Percentiles rank a stretch among this genome's conserved stretches.
These are phyloP conservation scores for Aspergillus proliferans DNA, from an alignment of 2,329 filamentous ascomycete species.

Conservation along the genomic window DNA sequence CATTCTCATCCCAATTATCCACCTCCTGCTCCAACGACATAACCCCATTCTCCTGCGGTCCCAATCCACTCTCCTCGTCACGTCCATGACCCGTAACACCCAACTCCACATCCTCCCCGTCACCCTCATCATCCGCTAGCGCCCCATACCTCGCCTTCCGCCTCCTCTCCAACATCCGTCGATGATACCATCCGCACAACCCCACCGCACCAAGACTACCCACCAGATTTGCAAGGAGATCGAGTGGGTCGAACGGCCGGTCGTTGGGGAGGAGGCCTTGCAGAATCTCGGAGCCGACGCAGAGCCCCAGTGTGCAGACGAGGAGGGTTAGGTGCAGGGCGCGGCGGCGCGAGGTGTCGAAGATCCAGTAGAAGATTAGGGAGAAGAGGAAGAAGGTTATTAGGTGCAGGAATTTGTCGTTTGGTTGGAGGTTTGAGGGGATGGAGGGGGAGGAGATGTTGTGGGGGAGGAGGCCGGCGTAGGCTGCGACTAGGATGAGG, in stretches of 20 bases:
- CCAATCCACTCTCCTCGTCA: constrained; percentile 23
- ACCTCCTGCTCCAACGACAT: constrained; percentile 69
- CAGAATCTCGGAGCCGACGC: constrained; percentile 54
- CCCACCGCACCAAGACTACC: constrained; percentile 68
- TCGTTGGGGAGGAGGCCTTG: constrained; percentile 63
- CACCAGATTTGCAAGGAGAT: constrained; percentile 80
- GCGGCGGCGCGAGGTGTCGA: constrained; percentile 83
- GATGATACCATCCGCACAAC: constrained; percentile 86
- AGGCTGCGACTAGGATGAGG: constrained; percentile 69
- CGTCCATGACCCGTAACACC: constrained; percentile 41
- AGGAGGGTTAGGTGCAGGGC: constrained; percentile 76
- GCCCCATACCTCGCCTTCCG: constrained; percentile 67
- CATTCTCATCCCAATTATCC: constrained; percentile 92
- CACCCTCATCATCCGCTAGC: constrained; percentile 48
- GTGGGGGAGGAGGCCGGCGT: constrained; percentile 65
- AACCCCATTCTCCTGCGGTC: constrained; percentile 61
- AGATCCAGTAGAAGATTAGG: constrained; percentile 84
- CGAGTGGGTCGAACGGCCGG: constrained; percentile 68
- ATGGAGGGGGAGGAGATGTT: constrained; percentile 29
- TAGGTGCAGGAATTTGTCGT: constrained; percentile 86
- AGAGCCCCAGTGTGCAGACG: constrained; percentile 62
- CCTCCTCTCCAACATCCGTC: constrained; percentile 86
- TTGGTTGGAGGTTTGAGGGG: constrained; percentile 53
- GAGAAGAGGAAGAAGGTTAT: constrained; percentile 87
- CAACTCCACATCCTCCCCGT: constrained; percentile 75